Conservation (phyloP, 2,329 filamentous ascomycete genomes). For the Cylindrodendrum hubeiense region DNA sequence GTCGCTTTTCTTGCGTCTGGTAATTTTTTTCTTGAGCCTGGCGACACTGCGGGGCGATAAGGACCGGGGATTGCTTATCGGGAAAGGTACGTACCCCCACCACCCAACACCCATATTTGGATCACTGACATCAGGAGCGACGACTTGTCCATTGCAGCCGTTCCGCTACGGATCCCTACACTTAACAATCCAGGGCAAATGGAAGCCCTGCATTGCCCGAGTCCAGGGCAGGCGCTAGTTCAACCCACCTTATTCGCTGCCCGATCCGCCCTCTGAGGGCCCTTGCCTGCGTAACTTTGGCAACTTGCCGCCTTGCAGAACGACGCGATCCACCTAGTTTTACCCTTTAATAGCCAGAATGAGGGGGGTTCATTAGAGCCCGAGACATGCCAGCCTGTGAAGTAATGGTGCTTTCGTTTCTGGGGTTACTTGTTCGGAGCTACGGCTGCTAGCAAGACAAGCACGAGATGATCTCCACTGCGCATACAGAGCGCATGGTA, state of each 20-base stretch:
- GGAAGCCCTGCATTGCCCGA: not conserved
- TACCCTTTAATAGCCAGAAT: conserved; percentile 6
- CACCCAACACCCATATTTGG: not conserved
- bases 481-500: not conserved
- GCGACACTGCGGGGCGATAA: conserved; percentile 44
- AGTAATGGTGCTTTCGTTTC: not conserved
- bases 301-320: conserved; percentile 40
- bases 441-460: conserved; percentile 8
- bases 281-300: conserved; percentile 38
- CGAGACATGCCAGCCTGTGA: conserved; percentile 35
- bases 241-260: not conserved
- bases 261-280: conserved; percentile 3
- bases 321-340: conserved; percentile 29
- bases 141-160: not conserved
- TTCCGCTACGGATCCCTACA: not conserved
- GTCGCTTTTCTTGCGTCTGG: conserved; percentile 23
- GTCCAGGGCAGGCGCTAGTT: not conserved
- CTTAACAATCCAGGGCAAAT: not conserved
- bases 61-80: conserved; percentile 35
- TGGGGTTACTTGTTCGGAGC: not conserved
- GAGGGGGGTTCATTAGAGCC: conserved; percentile 17
- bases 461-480: conserved; percentile 3
- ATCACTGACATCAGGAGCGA: conserved; percentile 13
- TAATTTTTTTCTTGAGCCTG: conserved; percentile 36
- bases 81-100: conserved; percentile 35